Evolutionary conservation across 225 moss, liverwort and hornwort species (phyloP).

Genomic region (Polytrichum commune): DNA sequence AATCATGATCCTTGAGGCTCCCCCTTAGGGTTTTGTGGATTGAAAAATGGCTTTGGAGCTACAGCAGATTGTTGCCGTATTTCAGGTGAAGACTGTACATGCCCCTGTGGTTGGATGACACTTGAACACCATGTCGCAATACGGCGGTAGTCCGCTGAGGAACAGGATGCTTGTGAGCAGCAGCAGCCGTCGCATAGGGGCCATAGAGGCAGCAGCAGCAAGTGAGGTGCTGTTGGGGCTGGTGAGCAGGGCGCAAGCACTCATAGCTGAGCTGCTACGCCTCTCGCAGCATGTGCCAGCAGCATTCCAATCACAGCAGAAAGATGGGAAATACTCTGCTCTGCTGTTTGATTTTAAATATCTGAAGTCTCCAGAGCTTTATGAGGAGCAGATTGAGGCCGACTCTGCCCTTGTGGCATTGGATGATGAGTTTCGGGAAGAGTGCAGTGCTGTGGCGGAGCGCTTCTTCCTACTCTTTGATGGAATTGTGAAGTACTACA

Average conservation of each 20-base stretch:
- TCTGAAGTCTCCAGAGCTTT: slow-evolving; percentile 80
- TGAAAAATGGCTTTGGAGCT: too few species aligned
- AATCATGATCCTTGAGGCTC: too few species aligned
- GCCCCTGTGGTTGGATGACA: too few species aligned
- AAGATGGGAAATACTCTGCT: slow-evolving; percentile 52
- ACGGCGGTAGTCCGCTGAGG: slow-evolving; percentile 30
- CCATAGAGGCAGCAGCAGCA: slow-evolving; percentile 46
- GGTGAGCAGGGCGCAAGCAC: slow-evolving; percentile 93
- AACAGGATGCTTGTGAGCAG: slow-evolving; percentile 28
- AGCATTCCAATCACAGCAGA: slow-evolving; percentile 42
- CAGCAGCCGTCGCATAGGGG: slow-evolving; percentile 27
- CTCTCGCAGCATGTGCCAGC: slow-evolving; percentile 85
- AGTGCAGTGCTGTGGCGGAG: slow-evolving; percentile 66
- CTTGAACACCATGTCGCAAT: slow-evolving; percentile 24
- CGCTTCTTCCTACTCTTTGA: slow-evolving; percentile 81
- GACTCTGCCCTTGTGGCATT: slow-evolving; percentile 54
- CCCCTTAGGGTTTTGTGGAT: too few species aligned
- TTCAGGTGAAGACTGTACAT: background rate
- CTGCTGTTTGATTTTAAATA: slow-evolving; percentile 88
- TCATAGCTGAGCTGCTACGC: slow-evolving; percentile 87
- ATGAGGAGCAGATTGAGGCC: slow-evolving; percentile 84
- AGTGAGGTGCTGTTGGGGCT: slow-evolving; percentile 63
- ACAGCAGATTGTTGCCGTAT: too few species aligned
- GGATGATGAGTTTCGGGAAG: slow-evolving; percentile 92
- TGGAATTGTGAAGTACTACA: slow-evolving; percentile 84